Conservation (phyloP, 177 flowering plant genomes). For the Vitis hybrid region DNA sequence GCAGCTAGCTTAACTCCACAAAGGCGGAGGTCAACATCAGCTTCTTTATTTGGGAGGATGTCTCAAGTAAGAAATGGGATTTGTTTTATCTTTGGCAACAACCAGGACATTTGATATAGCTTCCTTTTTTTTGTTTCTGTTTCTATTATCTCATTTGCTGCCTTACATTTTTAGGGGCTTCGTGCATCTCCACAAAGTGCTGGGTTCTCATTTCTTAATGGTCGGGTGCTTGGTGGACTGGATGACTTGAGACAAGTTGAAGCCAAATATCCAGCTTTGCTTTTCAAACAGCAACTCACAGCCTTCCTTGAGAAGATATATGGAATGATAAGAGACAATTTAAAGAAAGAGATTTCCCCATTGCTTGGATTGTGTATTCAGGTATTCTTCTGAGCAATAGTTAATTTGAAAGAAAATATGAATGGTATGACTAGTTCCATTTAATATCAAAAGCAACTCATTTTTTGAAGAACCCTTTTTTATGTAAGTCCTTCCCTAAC, state of each 20-base stretch:
- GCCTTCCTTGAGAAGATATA: constrained; percentile 84
- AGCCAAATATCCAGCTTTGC: constrained; percentile 79
- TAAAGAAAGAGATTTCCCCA: constrained; percentile 79
- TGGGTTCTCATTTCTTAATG: constrained; percentile 56
- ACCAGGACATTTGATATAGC: neutral
- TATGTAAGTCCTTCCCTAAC: too few species aligned
- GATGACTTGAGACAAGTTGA: constrained; percentile 71
- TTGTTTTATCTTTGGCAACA: neutral
- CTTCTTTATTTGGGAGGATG: constrained; percentile 87
- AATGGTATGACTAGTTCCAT: too few species aligned
- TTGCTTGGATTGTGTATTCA: constrained; percentile 72
- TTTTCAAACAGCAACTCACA: constrained; percentile 79
- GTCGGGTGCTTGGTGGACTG: constrained; percentile 53
- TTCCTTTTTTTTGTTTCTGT: neutral
- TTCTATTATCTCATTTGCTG: neutral
- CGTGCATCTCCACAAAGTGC: constrained; percentile 66
- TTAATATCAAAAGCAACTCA: too few species aligned
- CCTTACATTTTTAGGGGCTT: constrained; percentile 43
- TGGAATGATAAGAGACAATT: constrained; percentile 79
- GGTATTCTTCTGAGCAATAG: constrained; percentile 26
- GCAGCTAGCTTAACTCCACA: constrained; percentile 87
- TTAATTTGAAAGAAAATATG: too few species aligned
- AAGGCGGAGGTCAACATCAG: constrained; percentile 68
- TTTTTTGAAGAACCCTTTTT: too few species aligned
- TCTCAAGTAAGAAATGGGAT: constrained; percentile 56